These are phyloP conservation scores for Venturiaceae sp. DNA, from an alignment of 2,329 filamentous ascomycete genomes.

Conservation along the genomic window DNA sequence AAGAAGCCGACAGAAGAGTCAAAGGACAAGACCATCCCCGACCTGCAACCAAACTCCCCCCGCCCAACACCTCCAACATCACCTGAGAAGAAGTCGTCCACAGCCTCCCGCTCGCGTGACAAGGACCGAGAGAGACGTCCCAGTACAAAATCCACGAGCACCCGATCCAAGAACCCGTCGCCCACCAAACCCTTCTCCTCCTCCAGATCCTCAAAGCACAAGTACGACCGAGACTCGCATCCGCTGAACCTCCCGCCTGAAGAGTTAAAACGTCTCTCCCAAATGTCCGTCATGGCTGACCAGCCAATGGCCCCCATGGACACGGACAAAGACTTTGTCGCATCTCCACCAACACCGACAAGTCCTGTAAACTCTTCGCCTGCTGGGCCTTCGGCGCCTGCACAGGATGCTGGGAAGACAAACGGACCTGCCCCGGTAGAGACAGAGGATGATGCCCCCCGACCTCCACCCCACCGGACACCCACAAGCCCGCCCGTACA, in stretches of 20 bases:
- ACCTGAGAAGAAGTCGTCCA: neutral
- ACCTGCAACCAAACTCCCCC: neutral
- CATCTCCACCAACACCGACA: slow-evolving; percentile 39
- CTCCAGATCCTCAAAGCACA: neutral
- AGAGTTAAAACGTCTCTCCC: slow-evolving; percentile 67
- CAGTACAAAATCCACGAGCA: neutral
- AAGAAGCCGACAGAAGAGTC: neutral
- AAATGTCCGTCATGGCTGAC: slow-evolving; percentile 30
- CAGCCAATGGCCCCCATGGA: slow-evolving; percentile 51
- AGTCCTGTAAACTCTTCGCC: slow-evolving; percentile 34
- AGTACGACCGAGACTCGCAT: slow-evolving; percentile 56
- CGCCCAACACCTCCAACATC: neutral
- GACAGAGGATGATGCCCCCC: slow-evolving; percentile 42
- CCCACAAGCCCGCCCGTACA: slow-evolving; percentile 31
- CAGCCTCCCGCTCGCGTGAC: neutral
- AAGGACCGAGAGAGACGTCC: neutral
- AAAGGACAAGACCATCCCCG: neutral
- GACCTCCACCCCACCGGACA: slow-evolving; percentile 61
- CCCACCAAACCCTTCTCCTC: neutral
- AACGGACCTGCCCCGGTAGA: slow-evolving; percentile 36
- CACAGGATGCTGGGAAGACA: slow-evolving; percentile 21
- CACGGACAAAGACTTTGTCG: slow-evolving; percentile 51
- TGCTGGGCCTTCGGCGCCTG: slow-evolving; percentile 33
- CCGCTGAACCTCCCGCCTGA: slow-evolving; percentile 86
- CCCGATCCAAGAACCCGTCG: neutral